A percentile compares a stretch with the other conserved stretches of the same genome.
Conservation (phyloP, 805 yeast species). For the Wickerhamiella spandovensis region DNA sequence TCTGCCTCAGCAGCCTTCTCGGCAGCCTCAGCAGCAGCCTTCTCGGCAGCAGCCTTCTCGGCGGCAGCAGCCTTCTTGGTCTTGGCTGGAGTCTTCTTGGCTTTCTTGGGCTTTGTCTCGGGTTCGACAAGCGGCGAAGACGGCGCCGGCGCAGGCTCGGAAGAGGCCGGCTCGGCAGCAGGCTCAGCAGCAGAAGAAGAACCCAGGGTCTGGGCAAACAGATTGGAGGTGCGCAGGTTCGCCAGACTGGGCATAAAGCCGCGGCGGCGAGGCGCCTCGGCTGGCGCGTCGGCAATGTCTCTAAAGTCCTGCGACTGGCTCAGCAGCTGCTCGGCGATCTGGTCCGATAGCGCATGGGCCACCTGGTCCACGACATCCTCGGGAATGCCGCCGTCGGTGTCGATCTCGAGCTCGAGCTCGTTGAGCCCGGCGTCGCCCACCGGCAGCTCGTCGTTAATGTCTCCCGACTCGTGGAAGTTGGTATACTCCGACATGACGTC, state of each 20-base stretch:
- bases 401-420: conserved; percentile 1
- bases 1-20: conserved; percentile 2
- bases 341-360: background rate
- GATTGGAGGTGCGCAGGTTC: conserved; percentile 10
- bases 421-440: background rate
- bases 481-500: conserved; percentile 2
- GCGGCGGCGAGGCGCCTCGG: conserved; percentile 1
- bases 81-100: background rate
- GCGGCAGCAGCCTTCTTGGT: background rate
- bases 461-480: conserved; percentile 1
- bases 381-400: background rate
- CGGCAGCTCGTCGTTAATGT: background rate
- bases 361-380: background rate
- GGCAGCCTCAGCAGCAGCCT: background rate
- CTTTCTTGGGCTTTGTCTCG: background rate
- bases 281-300: background rate
- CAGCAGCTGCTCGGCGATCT: background rate
- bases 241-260: conserved; percentile 11
- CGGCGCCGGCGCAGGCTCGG: background rate
- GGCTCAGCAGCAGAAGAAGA: conserved; percentile 9
- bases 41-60: conserved; percentile 3
- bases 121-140: background rate
- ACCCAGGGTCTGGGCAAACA: conserved; percentile 13
- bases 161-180: conserved; percentile 8
- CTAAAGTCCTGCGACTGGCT: background rate